Base-by-base conservation (phyloP, 768 basidiomycete genomes). In the Hypsizygus marmoreus region DNA sequence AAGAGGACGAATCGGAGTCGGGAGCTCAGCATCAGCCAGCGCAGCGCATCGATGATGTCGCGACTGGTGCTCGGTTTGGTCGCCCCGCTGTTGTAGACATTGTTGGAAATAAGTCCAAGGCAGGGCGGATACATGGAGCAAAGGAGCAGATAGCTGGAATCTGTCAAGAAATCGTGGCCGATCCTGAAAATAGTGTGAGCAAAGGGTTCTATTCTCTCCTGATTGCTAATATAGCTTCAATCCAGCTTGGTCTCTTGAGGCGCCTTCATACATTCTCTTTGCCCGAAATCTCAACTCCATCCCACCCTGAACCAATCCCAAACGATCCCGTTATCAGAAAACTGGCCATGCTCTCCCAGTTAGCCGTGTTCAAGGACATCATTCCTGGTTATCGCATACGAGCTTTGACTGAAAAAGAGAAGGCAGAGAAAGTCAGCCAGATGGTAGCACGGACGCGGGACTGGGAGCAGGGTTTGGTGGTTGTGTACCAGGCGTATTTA, bases 321-420 rank as follows among this genome's bases (percentile, higher is more conserved):
- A 95, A 97, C 55, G 94, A 97, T 55, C 64, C 74, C 13, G 69
- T 88, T 24, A 88, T 99, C 53, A 83, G 95, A 50, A 90, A 90
- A 62, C 72, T 98, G 29, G 89, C 95, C 2, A 78, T 95, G 37
- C 71, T 97, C 30, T 95, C 93, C 10, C 87, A 95, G 59, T 73
- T 97, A 23, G 89, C 94, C 20, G 91, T 98, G 9, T 97, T 91
- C 77, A 94, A 92, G 62, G 97, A 99, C 65, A 81, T 97, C 51
- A 84, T 97, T 31, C 97, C 97, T 19, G 92, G 92, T 3, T 99
- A 97, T 67, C 86, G 94, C 49, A 95, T 99, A 63, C 91, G 97
- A 42, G 69, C 84, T 13, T 74, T 98, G 33, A 94, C 92, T 6
- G 95, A 93, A 40, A 80, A 81, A 54, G 97, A 99, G 67, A 91